Percentiles rank a stretch among this genome's conserved stretches.
Conservation (phyloP, 1,284 basidiomycete genomes). For the Apiotrichum montevideense region DNA sequence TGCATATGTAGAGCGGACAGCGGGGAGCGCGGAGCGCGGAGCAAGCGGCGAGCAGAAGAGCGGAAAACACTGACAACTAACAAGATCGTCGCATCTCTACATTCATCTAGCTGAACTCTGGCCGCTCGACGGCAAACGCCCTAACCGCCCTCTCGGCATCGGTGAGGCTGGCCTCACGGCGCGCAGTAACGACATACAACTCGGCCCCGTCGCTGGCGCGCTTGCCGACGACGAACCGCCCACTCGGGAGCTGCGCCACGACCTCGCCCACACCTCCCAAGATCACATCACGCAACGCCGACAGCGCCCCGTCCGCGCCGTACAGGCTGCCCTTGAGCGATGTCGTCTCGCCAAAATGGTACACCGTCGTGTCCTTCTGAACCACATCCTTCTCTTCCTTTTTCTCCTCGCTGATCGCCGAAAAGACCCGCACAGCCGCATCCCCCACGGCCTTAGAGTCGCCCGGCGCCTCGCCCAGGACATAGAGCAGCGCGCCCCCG, state of each 20-base stretch:
- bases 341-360: constrained; percentile 2
- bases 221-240: constrained; percentile 28
- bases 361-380: constrained; percentile 10
- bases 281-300: constrained; percentile 2
- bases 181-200: constrained; percentile 28
- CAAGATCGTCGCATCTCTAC: neutral
- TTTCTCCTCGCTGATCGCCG: neutral
- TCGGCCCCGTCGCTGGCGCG: constrained; percentile 9
- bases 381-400: too few species aligned
- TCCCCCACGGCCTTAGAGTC: too few species aligned
- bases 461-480: constrained; percentile 5
- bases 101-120: constrained; percentile 6
- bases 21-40: too few species aligned
- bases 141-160: constrained; percentile 35
- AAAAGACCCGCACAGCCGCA: too few species aligned
- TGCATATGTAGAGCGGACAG: neutral
- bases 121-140: constrained; percentile 1
- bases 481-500: constrained; percentile 24
- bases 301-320: neutral
- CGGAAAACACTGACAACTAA: too few species aligned
- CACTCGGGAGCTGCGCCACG: constrained; percentile 21
- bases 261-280: constrained; percentile 12
- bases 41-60: too few species aligned
- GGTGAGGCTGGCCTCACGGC: constrained; percentile 32
- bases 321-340: constrained; percentile 5